These are phyloP conservation scores for Acmispon strigosus DNA, from an alignment of 306 rosid genomes.

Conservation along the genomic window DNA sequence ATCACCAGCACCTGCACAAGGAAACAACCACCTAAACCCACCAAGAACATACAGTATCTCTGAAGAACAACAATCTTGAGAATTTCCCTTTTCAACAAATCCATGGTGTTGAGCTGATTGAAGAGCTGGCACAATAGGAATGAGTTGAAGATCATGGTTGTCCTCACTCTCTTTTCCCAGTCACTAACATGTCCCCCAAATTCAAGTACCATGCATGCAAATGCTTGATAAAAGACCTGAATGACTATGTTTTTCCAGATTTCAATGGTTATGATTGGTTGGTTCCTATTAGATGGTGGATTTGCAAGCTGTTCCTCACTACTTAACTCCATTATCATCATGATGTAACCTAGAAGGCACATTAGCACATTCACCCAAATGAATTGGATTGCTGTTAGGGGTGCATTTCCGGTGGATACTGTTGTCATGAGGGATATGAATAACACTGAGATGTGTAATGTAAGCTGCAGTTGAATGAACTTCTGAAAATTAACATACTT, in stretches of 20 bases:
- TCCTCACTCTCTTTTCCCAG: slow-evolving; percentile 3
- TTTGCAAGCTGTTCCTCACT: slow-evolving; percentile 4
- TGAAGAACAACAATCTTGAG: slow-evolving; percentile 15
- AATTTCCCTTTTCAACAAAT: slow-evolving; percentile 22
- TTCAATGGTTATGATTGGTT: slow-evolving; percentile 22
- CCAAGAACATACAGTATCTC: slow-evolving; percentile 22
- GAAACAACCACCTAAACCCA: slow-evolving; percentile 30
- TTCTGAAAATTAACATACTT: slow-evolving; percentile 44
- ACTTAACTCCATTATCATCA: slow-evolving; percentile 51
- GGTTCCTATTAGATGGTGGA: slow-evolving; percentile 14
- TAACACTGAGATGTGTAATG: slow-evolving; percentile 38
- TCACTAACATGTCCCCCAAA: slow-evolving; percentile 22
- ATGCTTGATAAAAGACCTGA: slow-evolving; percentile 45
- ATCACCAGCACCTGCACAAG: slow-evolving; percentile 37
- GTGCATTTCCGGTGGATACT: slow-evolving; percentile 45
- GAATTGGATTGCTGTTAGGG: slow-evolving; percentile 39
- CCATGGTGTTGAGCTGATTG: slow-evolving; percentile 41
- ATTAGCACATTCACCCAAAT: slow-evolving; percentile 47
- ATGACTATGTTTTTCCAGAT: slow-evolving; percentile 30
- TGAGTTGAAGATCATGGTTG: slow-evolving; percentile 52
- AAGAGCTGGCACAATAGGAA: slow-evolving; percentile 51
- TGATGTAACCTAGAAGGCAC: slow-evolving; percentile 40
- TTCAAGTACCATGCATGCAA: slow-evolving; percentile 29
- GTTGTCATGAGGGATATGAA: slow-evolving; percentile 32
- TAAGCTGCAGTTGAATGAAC: slow-evolving; percentile 51